Conservation (phyloP, 202 grass and related monocot species). For the Brachypodium distachyon region DNA sequence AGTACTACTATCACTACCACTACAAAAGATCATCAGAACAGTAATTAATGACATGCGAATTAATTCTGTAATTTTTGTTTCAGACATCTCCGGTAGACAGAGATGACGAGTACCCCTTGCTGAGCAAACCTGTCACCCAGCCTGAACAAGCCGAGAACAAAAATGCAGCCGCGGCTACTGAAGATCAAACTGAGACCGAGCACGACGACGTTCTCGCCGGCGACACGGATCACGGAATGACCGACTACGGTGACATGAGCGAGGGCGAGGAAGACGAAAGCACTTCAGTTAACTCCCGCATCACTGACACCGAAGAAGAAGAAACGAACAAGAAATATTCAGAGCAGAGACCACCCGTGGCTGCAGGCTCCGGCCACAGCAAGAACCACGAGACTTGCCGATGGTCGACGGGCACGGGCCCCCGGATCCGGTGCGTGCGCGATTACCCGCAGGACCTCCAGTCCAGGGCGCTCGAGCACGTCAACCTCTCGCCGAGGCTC, state of each 20-base stretch:
- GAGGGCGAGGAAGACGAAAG: slow-evolving; percentile 30
- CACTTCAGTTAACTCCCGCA: not conserved
- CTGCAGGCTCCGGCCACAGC: not conserved
- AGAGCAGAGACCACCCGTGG: not conserved
- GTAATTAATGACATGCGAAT: not conserved
- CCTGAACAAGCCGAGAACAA: not conserved
- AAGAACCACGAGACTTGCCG: slow-evolving; percentile 34
- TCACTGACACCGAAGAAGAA: slow-evolving; percentile 1
- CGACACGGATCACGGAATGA: not conserved
- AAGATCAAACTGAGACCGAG: slow-evolving; percentile 6
- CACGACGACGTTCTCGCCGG: not conserved
- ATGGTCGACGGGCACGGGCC: slow-evolving; percentile 45
- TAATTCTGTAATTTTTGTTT: slow-evolving; percentile 11
- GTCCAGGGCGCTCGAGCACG: slow-evolving; percentile 86
- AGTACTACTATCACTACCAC: not conserved
- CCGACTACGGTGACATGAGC: slow-evolving; percentile 27
- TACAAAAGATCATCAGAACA: not conserved
- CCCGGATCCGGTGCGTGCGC: slow-evolving; percentile 78
- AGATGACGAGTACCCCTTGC: slow-evolving; percentile 53
- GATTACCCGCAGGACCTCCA: slow-evolving; percentile 87
- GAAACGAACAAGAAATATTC: not conserved
- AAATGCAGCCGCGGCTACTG: not conserved
- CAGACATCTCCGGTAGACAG: slow-evolving; percentile 53
- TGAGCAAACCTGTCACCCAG: slow-evolving; percentile 5
- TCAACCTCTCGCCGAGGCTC: slow-evolving; percentile 77